Conservation (phyloP, 2,329 filamentous ascomycete species). For the Aspergillus sp. region DNA sequence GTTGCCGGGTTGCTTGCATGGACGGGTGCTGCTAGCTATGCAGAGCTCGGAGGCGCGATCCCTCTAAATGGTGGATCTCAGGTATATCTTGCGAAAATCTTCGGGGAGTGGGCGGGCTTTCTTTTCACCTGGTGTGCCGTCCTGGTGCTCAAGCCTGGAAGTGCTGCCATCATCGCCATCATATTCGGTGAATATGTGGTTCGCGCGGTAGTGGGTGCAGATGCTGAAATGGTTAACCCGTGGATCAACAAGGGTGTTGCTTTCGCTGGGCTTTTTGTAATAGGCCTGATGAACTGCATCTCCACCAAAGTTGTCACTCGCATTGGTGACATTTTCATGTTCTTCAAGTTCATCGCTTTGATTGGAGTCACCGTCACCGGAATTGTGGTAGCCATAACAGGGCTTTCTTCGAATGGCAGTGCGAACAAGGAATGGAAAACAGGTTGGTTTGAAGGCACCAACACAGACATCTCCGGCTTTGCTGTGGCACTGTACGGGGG, state of each 20-base stretch:
- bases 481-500: constrained; percentile 93
- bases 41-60: constrained; percentile 91
- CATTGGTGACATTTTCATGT: constrained; percentile 90
- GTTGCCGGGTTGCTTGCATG: constrained; percentile 90
- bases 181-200: constrained; percentile 99
- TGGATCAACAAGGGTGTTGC: constrained; percentile 93
- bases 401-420: constrained; percentile 69
- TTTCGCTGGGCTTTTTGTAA: constrained; percentile 65
- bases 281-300: constrained; percentile 84
- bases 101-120: constrained; percentile 88
- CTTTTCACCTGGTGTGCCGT: constrained; percentile 96
- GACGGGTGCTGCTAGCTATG: constrained; percentile 93
- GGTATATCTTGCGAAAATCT: constrained; percentile 92
- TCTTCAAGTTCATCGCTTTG: constrained; percentile 90
- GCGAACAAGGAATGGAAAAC: constrained; percentile 83
- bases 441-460: constrained; percentile 86
- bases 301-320: constrained; percentile 84
- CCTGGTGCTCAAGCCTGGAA: constrained; percentile 87
- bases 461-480: constrained; percentile 74
- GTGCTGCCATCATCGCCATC: constrained; percentile 89
- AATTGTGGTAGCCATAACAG: constrained; percentile 82
- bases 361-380: constrained; percentile 82
- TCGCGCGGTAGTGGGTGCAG: constrained; percentile 77
- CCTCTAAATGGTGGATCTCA: constrained; percentile 92
- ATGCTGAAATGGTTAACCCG: constrained; percentile 70